A percentile compares a stretch with the other conserved stretches of the same genome.
phyloP scores from a whole-genome alignment of 495 filamentous ascomycete species.

The Tuber umbilicatum region DNA sequence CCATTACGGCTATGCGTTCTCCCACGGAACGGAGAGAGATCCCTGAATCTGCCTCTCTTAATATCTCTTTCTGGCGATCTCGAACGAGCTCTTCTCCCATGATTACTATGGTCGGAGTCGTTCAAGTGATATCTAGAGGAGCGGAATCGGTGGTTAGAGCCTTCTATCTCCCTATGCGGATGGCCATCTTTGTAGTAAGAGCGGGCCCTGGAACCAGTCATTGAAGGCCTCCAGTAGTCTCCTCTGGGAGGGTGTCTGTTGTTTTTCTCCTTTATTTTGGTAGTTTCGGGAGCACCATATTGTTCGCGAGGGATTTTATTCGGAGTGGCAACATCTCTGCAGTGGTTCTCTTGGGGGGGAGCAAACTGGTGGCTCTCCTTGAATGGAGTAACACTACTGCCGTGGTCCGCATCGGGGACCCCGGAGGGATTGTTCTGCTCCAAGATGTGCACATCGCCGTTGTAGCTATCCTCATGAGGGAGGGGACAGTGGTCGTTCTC shows the following conservation, averaged over 20 bases:
- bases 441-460: background rate
- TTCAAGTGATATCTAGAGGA: background rate
- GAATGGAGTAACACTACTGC: background rate
- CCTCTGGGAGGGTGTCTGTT: background rate
- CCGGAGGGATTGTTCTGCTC: background rate
- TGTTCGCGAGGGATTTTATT: background rate
- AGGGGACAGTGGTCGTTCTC: background rate
- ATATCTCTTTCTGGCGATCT: background rate
- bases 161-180: background rate
- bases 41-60: background rate
- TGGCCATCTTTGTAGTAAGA: background rate
- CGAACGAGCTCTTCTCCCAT: background rate
- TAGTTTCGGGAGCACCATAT: background rate
- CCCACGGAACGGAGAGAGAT: background rate
- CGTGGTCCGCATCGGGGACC: background rate
- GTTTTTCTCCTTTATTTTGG: background rate
- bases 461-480: background rate
- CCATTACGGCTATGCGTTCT: background rate
- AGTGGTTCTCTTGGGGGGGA: background rate
- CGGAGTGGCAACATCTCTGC: background rate
- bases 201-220: background rate
- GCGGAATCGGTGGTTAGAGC: background rate
- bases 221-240: background rate
- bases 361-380: background rate
- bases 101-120: fast-evolving